These are phyloP conservation scores for Primulina eburnea DNA, from an alignment of 257 asterid species.

Conservation along the genomic window DNA sequence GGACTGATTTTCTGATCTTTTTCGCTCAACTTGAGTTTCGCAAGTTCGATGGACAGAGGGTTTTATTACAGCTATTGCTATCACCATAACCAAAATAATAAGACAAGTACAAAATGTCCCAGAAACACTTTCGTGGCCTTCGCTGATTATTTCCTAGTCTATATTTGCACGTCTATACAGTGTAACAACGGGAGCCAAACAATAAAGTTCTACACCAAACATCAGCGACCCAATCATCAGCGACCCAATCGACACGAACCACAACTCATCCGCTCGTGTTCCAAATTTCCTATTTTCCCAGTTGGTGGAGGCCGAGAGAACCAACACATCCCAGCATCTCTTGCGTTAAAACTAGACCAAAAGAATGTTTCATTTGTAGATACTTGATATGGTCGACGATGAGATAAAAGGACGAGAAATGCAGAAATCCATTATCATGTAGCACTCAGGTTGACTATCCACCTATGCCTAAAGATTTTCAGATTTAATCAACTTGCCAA, in stretches of 20 bases:
- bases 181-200: not conserved
- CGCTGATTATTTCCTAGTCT: not conserved
- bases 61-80: constrained; percentile 2
- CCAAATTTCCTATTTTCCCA: not conserved
- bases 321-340: not conserved
- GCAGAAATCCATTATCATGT: not conserved
- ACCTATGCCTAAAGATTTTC: not conserved
- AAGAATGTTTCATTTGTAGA: no score
- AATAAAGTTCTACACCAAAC: not conserved
- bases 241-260: not conserved
- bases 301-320: not conserved
- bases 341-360: not conserved
- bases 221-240: not conserved
- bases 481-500: not conserved
- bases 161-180: not conserved
- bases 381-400: no score
- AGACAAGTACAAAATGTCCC: not conserved
- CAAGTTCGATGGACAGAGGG: no score
- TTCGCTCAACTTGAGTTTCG: no score
- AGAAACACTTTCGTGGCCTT: not conserved
- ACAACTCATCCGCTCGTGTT: not conserved
- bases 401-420: not conserved
- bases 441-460: not conserved
- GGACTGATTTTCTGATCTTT: no score
- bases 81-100: not conserved